A percentile compares a stretch with the other conserved stretches of the same genome.
phyloP scores from a whole-genome alignment of 2,329 filamentous ascomycete genomes.

The Alternaria triticina region DNA sequence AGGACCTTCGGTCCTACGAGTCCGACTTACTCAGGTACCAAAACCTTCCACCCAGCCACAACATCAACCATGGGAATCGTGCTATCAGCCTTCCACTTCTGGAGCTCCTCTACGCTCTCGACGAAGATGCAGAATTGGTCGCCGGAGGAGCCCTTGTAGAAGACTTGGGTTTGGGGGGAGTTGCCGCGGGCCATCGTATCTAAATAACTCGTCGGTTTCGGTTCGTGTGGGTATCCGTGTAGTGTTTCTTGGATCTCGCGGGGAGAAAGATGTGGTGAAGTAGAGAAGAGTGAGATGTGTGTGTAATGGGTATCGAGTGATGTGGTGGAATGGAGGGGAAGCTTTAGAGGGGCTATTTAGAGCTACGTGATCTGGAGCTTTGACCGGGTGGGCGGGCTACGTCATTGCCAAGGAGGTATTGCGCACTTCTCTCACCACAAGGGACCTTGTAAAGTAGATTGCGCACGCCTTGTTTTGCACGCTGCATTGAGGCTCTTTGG shows the following conservation, averaged over 20 bases:
- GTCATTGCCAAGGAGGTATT: constrained; percentile 39
- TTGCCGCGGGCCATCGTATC: constrained; percentile 52
- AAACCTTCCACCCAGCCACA: constrained; percentile 86
- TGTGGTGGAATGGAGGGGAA: constrained; percentile 24
- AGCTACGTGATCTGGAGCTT: constrained; percentile 25
- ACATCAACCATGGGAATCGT: constrained; percentile 83
- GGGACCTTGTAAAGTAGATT: background rate
- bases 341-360: constrained; percentile 45
- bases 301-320: background rate
- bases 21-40: constrained; percentile 78
- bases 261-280: background rate
- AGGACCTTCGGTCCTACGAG: too few relatives aligned
- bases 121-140: constrained; percentile 74
- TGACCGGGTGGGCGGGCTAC: constrained; percentile 26
- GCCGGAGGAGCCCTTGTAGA: constrained; percentile 74
- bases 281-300: background rate
- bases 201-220: background rate
- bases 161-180: constrained; percentile 73
- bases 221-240: constrained; percentile 3
- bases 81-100: constrained; percentile 84
- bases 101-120: constrained; percentile 66
- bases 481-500: constrained; percentile 21
- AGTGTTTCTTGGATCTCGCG: too few relatives aligned
- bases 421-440: too few relatives aligned
- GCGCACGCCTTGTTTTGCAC: constrained; percentile 1